Evolutionary conservation across 805 yeast genomes (phyloP), one percentile per base, ranked within the genome.

Genomic region (Metschnikowia continentalis): DNA sequence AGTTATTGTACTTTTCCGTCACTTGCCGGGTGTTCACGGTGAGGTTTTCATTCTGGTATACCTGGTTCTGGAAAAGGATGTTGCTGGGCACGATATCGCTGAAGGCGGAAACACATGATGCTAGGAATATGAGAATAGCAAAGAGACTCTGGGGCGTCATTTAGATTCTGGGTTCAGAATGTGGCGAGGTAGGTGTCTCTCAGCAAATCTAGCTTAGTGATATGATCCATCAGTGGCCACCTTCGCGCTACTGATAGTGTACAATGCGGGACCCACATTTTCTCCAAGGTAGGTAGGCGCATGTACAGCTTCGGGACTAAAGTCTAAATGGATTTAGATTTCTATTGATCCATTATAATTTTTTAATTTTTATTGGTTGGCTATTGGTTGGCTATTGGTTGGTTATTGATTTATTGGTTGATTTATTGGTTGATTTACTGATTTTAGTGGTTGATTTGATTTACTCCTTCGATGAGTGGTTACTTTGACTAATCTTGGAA

Each of bases 181-280:
- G 22, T 8, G 42, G 40, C 19, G 2, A 23, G 2, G 8, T 30
- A 4, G n/a, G 32, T 22, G 13, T 22, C 32, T 22, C 17, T 39
- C 23, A n/a, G 13, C 6, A 19, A 13, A 14, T n/a, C 19, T 8
- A n/a, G 42, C 13, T 14, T 14, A 23, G 19, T 14, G 42, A 22
- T 14, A 30, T 32, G 23, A 5, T 8, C 23, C 15, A 37, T 22
- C 13, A 37, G 40, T 7, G 8, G 26, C 30, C 41, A 32, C 32
- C 45, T 42, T 32, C 46, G 46, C 46, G 46, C 38, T n/a, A 37
- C 46, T 22, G 38, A 42, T 42, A 42, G 38, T 32, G 13, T 32
- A n/a, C 30, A 42, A 32, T 17, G 20, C 32, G 43, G 15, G 19
- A 15, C 38, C 14, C 19, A 15, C 38, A 15, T 26, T 26, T 26